These are phyloP conservation scores for Ceratocystis papillata DNA, from an alignment of 2,329 filamentous ascomycete species.

Conservation along the genomic window DNA sequence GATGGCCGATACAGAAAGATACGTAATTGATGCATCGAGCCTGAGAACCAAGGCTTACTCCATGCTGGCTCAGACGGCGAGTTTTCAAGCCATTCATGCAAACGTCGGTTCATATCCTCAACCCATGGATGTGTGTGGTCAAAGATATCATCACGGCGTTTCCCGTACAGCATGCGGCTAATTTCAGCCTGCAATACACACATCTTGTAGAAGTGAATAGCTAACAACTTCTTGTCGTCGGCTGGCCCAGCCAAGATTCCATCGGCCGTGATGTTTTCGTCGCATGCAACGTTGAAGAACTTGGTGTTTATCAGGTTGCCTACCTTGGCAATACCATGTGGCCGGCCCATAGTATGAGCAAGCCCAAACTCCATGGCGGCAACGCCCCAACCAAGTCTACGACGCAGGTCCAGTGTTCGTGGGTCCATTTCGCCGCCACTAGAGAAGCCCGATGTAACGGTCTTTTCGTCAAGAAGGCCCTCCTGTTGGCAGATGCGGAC, in stretches of 20 bases:
- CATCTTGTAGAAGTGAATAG: constrained; percentile 92
- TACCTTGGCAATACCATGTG: constrained; percentile 70
- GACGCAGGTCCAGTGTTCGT: constrained; percentile 76
- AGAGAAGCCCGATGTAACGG: constrained; percentile 55
- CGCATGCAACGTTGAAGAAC: constrained; percentile 73
- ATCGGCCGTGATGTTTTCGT: constrained; percentile 67
- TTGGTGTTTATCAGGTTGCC: constrained; percentile 75
- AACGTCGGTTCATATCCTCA: constrained; percentile 61
- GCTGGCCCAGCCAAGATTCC: constrained; percentile 63
- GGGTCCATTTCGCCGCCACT: constrained; percentile 50
- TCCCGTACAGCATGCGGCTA: constrained; percentile 72
- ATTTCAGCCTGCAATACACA: constrained; percentile 79
- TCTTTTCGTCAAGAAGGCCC: constrained; percentile 79
- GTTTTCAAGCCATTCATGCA: constrained; percentile 67
- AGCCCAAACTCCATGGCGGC: constrained; percentile 81
- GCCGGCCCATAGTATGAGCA: constrained; percentile 76
- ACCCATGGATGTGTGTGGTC: constrained; percentile 85
- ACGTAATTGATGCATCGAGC: constrained; percentile 60
- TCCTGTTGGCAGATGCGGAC: constrained; percentile 81
- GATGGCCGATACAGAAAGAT: constrained; percentile 82
- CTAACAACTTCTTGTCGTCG: constrained; percentile 74
- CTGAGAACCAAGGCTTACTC: constrained; percentile 58
- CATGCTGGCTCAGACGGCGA: constrained; percentile 60
- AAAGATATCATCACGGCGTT: constrained; percentile 63
- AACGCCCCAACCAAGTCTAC: constrained; percentile 79